Percentiles rank a stretch among this genome's conserved stretches.
These are phyloP conservation scores for Phytophthora boehmeriae DNA, from an alignment of 352 stramenopile species.

Conservation along the genomic window DNA sequence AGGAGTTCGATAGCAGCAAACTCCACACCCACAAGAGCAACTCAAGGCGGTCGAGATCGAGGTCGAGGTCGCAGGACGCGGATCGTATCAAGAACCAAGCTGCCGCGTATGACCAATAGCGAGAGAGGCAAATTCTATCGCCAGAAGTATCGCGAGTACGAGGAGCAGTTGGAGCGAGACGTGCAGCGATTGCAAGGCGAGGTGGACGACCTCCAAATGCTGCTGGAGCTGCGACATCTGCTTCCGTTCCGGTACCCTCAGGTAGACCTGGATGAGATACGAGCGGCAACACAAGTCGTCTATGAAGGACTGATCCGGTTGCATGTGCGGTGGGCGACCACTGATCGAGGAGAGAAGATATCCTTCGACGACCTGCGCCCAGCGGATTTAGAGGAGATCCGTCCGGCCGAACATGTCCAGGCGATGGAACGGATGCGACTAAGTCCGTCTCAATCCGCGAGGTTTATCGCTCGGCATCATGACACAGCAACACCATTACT, in stretches of 20 bases:
- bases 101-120: conserved; percentile 73
- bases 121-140: conserved; percentile 74
- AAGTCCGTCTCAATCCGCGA: conserved; percentile 26
- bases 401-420: conserved; percentile 18
- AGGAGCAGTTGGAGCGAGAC: conserved; percentile 42
- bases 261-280: conserved; percentile 20
- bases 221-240: conserved; percentile 41
- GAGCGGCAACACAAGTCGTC: conserved; percentile 19
- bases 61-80: conserved; percentile 26
- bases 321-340: conserved; percentile 26
- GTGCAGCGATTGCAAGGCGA: conserved; percentile 39
- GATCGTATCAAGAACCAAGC: conserved; percentile 39
- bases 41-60: conserved; percentile 6
- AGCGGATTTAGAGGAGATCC: conserved; percentile 13
- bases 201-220: conserved; percentile 41
- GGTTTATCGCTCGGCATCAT: conserved; percentile 28
- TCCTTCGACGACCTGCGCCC: background rate
- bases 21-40: background rate
- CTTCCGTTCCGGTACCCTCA: conserved; percentile 25
- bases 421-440: conserved; percentile 3
- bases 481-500: conserved; percentile 16
- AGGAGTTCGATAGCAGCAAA: background rate
- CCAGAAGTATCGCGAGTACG: conserved; percentile 64
- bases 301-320: conserved; percentile 29
- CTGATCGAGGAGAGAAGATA: conserved; percentile 5